These are phyloP conservation scores for Middelhovenomyces tepae DNA, from an alignment of 805 yeast species.

Conservation along the genomic window DNA sequence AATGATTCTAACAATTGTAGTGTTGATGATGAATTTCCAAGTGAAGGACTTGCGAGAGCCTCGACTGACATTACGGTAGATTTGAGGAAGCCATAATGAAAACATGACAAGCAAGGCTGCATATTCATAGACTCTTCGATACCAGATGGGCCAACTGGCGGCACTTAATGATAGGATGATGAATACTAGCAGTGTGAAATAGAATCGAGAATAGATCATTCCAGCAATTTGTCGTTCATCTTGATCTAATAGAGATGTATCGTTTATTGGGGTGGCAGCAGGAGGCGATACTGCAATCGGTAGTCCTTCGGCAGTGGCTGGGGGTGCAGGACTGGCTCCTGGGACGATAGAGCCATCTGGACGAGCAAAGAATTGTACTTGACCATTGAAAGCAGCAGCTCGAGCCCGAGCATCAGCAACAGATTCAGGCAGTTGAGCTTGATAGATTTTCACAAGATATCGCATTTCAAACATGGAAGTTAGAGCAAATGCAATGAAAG, in stretches of 20 bases:
- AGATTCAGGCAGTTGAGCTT: constrained; percentile 45
- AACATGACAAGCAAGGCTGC: constrained; percentile 42
- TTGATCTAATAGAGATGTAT: not conserved
- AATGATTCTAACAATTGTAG: constrained; percentile 48
- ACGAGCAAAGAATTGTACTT: constrained; percentile 19
- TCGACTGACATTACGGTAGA: constrained; percentile 62
- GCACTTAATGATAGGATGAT: constrained; percentile 51
- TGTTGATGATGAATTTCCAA: constrained; percentile 71
- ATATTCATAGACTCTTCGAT: constrained; percentile 52
- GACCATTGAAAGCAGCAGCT: constrained; percentile 29
- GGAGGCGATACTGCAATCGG: constrained; percentile 1
- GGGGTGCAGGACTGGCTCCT: no score
- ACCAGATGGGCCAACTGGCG: constrained; percentile 50
- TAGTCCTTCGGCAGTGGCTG: constrained; percentile 19
- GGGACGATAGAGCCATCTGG: constrained; percentile 15
- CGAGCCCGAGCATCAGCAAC: constrained; percentile 37
- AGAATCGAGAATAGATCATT: constrained; percentile 49
- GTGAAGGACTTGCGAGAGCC: constrained; percentile 59
- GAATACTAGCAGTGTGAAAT: constrained; percentile 43
- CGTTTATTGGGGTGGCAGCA: constrained; percentile 1
- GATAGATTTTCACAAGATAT: constrained; percentile 55
- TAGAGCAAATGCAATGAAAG: constrained; percentile 59
- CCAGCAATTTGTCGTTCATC: constrained; percentile 49
- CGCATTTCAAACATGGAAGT: constrained; percentile 70
- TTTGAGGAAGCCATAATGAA: constrained; percentile 86